Percentiles rank a stretch among this genome's conserved stretches.
Conservation (phyloP, 441 rosid species). For the Brassica balearica region DNA sequence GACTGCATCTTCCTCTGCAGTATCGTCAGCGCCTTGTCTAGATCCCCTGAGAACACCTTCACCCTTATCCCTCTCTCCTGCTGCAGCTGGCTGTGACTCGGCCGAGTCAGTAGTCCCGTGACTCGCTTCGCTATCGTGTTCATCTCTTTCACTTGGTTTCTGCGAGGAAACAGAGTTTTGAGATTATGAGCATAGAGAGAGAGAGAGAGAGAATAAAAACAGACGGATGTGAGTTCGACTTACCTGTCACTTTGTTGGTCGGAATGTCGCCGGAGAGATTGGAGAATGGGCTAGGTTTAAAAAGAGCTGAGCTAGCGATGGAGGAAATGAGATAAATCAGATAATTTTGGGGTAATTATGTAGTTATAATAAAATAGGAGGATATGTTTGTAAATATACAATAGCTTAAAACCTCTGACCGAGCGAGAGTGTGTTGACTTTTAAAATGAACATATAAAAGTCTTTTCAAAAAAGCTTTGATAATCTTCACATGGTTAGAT, state of each 20-base stretch:
- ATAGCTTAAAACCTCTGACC: neutral
- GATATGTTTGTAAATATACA: neutral
- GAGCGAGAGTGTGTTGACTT: neutral
- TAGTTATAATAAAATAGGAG: neutral
- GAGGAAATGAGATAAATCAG: conserved; percentile 3
- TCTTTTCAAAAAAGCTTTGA: too few relatives aligned
- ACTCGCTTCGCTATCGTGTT: conserved; percentile 55
- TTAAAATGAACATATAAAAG: too few relatives aligned
- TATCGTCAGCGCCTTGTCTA: conserved; percentile 66
- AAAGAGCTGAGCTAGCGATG: neutral
- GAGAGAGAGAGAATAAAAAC: neutral
- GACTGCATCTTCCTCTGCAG: conserved; percentile 83
- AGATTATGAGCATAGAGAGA: neutral
- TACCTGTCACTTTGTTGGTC: conserved; percentile 15
- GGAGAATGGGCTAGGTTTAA: conserved; percentile 19
- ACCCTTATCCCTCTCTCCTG: conserved; percentile 84
- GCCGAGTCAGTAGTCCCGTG: conserved; percentile 36
- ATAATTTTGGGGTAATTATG: neutral
- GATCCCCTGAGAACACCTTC: conserved; percentile 64
- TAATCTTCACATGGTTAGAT: too few relatives aligned
- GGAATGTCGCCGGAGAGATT: conserved; percentile 35
- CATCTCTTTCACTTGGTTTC: conserved; percentile 46
- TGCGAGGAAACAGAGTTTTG: neutral
- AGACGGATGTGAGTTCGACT: neutral
- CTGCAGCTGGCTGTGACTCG: conserved; percentile 50